Conservation (phyloP, 352 stramenopile genomes). For the Phytophthora ramorum region DNA sequence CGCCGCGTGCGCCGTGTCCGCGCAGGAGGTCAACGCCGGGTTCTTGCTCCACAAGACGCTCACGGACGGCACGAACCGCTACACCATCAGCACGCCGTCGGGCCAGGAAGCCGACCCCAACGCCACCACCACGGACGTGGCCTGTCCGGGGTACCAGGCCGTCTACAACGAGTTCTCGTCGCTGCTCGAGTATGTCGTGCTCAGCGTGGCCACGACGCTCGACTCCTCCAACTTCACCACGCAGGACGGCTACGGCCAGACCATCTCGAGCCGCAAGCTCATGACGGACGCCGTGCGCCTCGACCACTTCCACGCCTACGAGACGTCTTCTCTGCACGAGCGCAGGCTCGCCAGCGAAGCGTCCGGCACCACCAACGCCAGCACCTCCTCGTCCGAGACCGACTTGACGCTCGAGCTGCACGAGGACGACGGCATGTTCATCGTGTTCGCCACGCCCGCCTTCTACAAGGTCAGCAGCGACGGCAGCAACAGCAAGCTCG, state of each 20-base stretch:
- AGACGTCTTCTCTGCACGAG: constrained; percentile 34
- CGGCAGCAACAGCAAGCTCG: constrained; percentile 27
- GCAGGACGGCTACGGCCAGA: constrained; percentile 44
- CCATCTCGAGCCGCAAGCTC: constrained; percentile 53
- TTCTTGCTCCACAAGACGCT: constrained; percentile 70
- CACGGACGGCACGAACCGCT: constrained; percentile 67
- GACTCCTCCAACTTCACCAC: constrained; percentile 54
- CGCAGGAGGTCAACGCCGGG: constrained; percentile 28
- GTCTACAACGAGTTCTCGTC: constrained; percentile 52
- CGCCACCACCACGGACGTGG: constrained; percentile 34
- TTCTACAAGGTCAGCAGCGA: constrained; percentile 61
- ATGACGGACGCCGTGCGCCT: constrained; percentile 62
- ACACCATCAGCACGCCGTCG: constrained; percentile 71
- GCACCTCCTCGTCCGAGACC: constrained; percentile 11
- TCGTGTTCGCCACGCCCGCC: constrained; percentile 54
- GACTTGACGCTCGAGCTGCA: constrained; percentile 63
- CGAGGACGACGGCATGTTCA: constrained; percentile 68
- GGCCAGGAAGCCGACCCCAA: constrained; percentile 43
- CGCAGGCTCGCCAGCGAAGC: constrained; percentile 19
- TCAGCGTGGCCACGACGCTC: constrained; percentile 48
- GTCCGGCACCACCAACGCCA: constrained; percentile 5
- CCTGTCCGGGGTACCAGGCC: constrained; percentile 49
- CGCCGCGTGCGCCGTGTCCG: constrained; percentile 55
- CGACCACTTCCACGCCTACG: constrained; percentile 73
- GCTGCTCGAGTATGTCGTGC: constrained; percentile 57